These are phyloP conservation scores for Ceratocystis papillata DNA, from an alignment of 2,329 filamentous ascomycete genomes.

Conservation along the genomic window DNA sequence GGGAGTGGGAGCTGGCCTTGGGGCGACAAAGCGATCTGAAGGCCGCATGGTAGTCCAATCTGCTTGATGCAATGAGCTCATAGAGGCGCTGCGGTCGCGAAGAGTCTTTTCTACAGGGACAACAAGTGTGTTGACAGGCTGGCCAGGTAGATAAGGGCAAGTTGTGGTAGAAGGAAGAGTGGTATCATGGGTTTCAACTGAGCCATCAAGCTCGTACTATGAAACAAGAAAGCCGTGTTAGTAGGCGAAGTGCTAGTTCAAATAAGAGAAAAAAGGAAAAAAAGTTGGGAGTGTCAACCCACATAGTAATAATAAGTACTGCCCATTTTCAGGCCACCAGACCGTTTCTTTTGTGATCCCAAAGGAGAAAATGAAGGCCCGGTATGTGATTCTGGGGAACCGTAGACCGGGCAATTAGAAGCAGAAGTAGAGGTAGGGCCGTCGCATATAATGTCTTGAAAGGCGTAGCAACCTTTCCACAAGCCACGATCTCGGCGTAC, in stretches of 20 bases:
- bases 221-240: conserved; percentile 5
- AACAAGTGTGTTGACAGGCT: conserved; percentile 72
- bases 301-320: conserved; percentile 94
- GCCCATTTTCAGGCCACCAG: conserved; percentile 79
- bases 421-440: conserved; percentile 33
- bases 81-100: conserved; percentile 53
- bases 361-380: background rate
- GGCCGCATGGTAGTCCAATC: conserved; percentile 68
- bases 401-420: background rate
- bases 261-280: conserved; percentile 14
- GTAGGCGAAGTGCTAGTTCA: background rate
- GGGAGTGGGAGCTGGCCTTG: conserved; percentile 43
- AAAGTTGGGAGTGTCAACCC: conserved; percentile 33
- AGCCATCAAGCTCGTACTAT: conserved; percentile 73
- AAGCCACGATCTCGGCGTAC: conserved; percentile 58
- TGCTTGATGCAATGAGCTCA: conserved; percentile 47
- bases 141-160: conserved; percentile 80
- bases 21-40: conserved; percentile 61
- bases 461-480: conserved; percentile 81
- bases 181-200: conserved; percentile 64
- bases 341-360: conserved; percentile 30
- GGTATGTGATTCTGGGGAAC: background rate
- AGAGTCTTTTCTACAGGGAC: conserved; percentile 60
- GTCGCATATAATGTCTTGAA: conserved; percentile 74
- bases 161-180: conserved; percentile 60